These are phyloP conservation scores for Penicillium thymicola DNA, from an alignment of 2,329 filamentous ascomycete genomes.

Conservation along the genomic window DNA sequence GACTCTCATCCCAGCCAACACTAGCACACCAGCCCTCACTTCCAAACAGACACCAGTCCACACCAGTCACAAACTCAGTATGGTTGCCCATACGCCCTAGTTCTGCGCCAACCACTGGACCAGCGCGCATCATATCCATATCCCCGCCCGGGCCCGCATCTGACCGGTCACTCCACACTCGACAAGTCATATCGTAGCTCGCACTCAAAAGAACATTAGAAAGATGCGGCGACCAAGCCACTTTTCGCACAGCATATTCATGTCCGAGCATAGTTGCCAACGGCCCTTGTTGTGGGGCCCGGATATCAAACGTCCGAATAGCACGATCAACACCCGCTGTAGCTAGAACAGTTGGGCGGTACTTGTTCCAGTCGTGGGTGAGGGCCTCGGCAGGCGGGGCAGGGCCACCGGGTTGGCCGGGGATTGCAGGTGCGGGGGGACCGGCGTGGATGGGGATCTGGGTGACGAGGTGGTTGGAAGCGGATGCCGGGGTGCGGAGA, in stretches of 20 bases:
- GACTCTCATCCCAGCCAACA: constrained; percentile 87
- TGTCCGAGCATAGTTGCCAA: constrained; percentile 75
- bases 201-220: constrained; percentile 81
- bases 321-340: constrained; percentile 84
- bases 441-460: constrained; percentile 79
- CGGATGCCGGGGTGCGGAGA: constrained; percentile 77
- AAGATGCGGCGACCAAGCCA: constrained; percentile 94
- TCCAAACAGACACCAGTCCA: constrained; percentile 98
- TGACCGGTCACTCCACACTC: constrained; percentile 85
- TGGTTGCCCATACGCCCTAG: constrained; percentile 86
- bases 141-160: constrained; percentile 34
- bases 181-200: constrained; percentile 97
- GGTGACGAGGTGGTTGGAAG: constrained; percentile 80
- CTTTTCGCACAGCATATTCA: constrained; percentile 79
- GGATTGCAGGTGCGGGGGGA: constrained; percentile 47
- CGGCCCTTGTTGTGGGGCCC: constrained; percentile 70
- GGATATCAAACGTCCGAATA: constrained; percentile 86
- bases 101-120: constrained; percentile 59
- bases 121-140: constrained; percentile 38
- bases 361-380: constrained; percentile 99
- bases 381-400: constrained; percentile 73
- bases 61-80: constrained; percentile 92
- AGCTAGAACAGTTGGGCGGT: constrained; percentile 77
- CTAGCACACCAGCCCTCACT: constrained; percentile 94
- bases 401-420: constrained; percentile 37